Evolutionary conservation across 768 basidiomycete species (phyloP), one percentile per base, ranked within the genome.

Genomic region (Lactarius akahatsu): DNA sequence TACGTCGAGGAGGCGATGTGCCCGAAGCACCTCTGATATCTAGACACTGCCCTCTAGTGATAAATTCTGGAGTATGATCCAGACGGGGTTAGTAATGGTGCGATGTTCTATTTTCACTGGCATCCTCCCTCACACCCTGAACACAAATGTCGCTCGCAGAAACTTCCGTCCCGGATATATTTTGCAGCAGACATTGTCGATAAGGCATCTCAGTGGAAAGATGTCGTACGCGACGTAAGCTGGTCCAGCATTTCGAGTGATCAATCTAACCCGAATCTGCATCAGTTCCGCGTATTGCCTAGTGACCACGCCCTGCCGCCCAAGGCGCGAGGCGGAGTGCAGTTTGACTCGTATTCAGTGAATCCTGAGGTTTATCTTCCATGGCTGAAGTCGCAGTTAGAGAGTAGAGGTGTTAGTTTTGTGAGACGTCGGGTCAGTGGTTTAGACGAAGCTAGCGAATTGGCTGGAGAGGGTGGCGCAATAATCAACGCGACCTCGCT

Each of bases 401-500:
- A 71, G 16, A 68, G 72, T 26, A 76, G 75, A 10, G 80, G 80
- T 15, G 82, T 83, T 41, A 74, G 73, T 13, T 80, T 88, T 73
- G 72, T 80, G 54, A 78, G 78, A 62, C 76, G 75, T 41, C 71
- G 76, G 28, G 72, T 87, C 26, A 73, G 70, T 28, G 80, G 79
- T 57, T 68, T 87, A 62, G 81, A 80, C 63, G 81, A 86, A 59
- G 79, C 81, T 10, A 78, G 80, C 45, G 73, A 75, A n/a, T 52
- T 80, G 1, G 76, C 78, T 0, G 77, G 78, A 1, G 62, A 73
- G 4, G 69, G 73, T 18, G 77, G 78, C 41, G 70, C 82, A n/a
- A 76, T 88, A 16, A 75, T 88, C 64, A 88, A 88, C 61, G 85
- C 86, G 6, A 79, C 83, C 0, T 81, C 82, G 11, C 77, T 88